Evolutionary conservation across 257 asterid species (phyloP).

Genomic region (Solanum clarkiae): DNA sequence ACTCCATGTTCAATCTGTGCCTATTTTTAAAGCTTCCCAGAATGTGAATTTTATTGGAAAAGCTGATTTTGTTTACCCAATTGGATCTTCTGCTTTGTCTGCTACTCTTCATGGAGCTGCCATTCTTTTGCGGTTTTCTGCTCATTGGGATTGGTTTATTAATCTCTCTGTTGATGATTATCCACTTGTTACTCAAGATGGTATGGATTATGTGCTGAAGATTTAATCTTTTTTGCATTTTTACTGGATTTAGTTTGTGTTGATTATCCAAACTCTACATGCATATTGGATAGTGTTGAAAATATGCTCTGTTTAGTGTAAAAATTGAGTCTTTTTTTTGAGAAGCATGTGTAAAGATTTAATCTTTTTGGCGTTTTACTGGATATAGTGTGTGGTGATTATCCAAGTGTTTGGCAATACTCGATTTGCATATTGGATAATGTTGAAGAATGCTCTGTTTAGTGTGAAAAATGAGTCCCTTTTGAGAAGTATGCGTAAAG

Average conservation of each 20-base stretch:
- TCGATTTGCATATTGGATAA: not conserved
- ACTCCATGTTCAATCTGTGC: constrained; percentile 33
- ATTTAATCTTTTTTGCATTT: not conserved
- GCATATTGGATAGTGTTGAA: not conserved
- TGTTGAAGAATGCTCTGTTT: not conserved
- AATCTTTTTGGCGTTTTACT: not conserved
- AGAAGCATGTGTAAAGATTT: not conserved
- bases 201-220: constrained; percentile 14
- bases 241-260: not conserved
- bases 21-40: constrained; percentile 58
- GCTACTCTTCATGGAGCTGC: constrained; percentile 80
- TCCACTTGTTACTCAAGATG: constrained; percentile 90
- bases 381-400: not conserved
- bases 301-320: not conserved
- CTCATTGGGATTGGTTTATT: constrained; percentile 90
- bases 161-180: constrained; percentile 64
- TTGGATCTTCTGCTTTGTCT: constrained; percentile 63
- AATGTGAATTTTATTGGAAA: constrained; percentile 72
- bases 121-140: constrained; percentile 37
- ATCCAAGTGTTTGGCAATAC: not conserved
- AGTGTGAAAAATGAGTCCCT: not conserved
- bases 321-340: not conserved
- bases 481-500: not conserved
- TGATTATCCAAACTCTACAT: not conserved
- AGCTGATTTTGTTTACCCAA: constrained; percentile 41